Percentiles rank a stretch among this genome's conserved stretches.
Conservation (phyloP, 2,329 filamentous ascomycete species). For the Cladosporium sp. region DNA sequence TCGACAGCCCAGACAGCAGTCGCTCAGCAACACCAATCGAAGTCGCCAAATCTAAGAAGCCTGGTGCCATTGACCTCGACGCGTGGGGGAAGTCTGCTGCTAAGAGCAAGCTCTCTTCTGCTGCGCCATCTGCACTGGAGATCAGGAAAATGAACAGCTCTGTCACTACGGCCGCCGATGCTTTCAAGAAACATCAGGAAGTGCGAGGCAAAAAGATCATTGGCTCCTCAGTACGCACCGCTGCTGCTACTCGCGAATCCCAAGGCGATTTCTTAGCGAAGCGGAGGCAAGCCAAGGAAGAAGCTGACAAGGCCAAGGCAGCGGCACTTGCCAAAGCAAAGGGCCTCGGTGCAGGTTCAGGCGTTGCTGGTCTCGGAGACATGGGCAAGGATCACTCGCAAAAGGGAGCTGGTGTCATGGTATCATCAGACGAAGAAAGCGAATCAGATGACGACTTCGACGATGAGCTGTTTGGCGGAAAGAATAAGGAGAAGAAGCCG, state of each 20-base stretch:
- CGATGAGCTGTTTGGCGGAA: constrained; percentile 66
- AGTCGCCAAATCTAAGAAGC: constrained; percentile 27
- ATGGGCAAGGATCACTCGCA: constrained; percentile 76
- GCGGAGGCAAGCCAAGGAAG: constrained; percentile 73
- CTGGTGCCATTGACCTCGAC: constrained; percentile 40
- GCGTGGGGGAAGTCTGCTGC: constrained; percentile 35
- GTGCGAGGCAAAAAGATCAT: constrained; percentile 23
- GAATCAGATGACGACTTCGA: constrained; percentile 55
- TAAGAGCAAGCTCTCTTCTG: constrained; percentile 47
- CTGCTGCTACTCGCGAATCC: constrained; percentile 6
- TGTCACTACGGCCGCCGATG: constrained; percentile 17
- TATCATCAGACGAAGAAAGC: constrained; percentile 70
- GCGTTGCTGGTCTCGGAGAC: constrained; percentile 70
- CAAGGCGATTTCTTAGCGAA: constrained; percentile 67
- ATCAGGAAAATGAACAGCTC: constrained; percentile 16
- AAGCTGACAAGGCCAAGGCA: constrained; percentile 56
- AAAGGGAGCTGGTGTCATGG: constrained; percentile 84
- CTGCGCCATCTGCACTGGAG: constrained; percentile 9
- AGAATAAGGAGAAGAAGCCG: constrained; percentile 45
- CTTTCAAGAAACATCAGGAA: constrained; percentile 23
- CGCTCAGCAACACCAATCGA: constrained; percentile 30
- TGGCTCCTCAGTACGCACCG: constrained; percentile 3
- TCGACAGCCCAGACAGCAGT: constrained; percentile 20
- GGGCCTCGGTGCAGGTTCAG: constrained; percentile 77
- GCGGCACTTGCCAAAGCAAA: constrained; percentile 31